A percentile compares a stretch with the other conserved stretches of the same genome.
phyloP scores from a whole-genome alignment of 177 flowering plant species.

The Telopea speciosissima region DNA sequence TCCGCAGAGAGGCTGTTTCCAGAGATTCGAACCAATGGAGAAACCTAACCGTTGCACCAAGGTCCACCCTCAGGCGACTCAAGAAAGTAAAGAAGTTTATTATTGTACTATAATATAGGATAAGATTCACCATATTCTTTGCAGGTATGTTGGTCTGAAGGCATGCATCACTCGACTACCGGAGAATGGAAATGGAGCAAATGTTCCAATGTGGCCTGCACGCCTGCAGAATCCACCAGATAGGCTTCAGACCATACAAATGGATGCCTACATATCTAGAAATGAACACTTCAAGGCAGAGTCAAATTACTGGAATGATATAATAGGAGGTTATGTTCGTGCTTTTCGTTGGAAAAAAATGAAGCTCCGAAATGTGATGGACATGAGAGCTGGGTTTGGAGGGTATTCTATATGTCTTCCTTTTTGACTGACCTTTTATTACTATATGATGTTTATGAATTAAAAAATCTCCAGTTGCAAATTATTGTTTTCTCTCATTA shows the following conservation, averaged over 20 bases:
- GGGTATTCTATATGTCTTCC: slow-evolving; percentile 27
- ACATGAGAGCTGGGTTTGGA: slow-evolving; percentile 53
- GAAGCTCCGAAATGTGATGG: slow-evolving; percentile 40
- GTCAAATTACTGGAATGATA: slow-evolving; percentile 67
- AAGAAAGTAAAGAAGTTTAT: too few species aligned
- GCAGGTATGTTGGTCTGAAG: slow-evolving; percentile 72
- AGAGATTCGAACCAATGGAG: too few species aligned
- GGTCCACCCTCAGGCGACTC: too few species aligned
- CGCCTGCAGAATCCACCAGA: slow-evolving; percentile 78
- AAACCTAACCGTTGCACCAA: too few species aligned
- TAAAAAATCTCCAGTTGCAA: background rate
- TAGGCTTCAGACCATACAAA: slow-evolving; percentile 66
- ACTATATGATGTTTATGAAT: background rate
- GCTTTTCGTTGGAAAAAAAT: slow-evolving; percentile 54
- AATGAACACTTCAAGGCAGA: slow-evolving; percentile 85
- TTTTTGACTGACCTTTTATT: background rate
- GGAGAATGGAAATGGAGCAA: slow-evolving; percentile 74
- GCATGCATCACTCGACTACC: slow-evolving; percentile 82
- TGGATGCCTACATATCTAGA: slow-evolving; percentile 77
- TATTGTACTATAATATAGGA: too few species aligned
- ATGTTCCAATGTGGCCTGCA: slow-evolving; percentile 73
- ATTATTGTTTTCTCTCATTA: background rate
- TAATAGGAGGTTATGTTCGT: slow-evolving; percentile 53
- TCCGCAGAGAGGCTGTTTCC: too few species aligned
- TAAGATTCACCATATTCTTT: slow-evolving; percentile 2